Conservation (phyloP, 2,329 filamentous ascomycete species). For the Coniochaeta pulveracea region DNA sequence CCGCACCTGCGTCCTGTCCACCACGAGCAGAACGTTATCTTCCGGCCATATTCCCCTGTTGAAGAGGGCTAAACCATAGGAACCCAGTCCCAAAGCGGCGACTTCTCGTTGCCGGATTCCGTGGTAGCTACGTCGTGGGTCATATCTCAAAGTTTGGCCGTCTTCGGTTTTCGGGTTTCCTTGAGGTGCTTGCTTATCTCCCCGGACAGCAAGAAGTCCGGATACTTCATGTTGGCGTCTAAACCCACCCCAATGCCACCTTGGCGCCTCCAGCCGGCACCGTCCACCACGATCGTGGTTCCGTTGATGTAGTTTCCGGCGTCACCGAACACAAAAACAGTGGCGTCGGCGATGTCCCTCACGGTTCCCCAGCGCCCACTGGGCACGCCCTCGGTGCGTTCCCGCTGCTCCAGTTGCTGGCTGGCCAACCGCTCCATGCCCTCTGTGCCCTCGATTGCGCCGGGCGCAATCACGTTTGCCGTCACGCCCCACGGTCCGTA, state of each 20-base stretch:
- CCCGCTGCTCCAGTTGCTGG: conserved; percentile 19
- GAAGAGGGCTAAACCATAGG: too few species aligned
- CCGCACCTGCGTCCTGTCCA: too few species aligned
- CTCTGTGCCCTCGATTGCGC: conserved; percentile 78
- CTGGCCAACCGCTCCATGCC: conserved; percentile 55
- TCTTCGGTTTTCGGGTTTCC: conserved; percentile 21
- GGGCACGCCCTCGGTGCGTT: conserved; percentile 44
- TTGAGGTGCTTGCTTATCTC: conserved; percentile 28
- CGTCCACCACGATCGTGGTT: conserved; percentile 65
- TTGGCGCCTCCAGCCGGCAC: conserved; percentile 44
- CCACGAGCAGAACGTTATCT: too few species aligned
- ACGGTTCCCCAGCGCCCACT: conserved; percentile 67
- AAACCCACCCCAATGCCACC: conserved; percentile 32
- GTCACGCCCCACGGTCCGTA: conserved; percentile 81
- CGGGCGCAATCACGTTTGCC: conserved; percentile 81
- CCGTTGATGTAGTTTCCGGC: conserved; percentile 81
- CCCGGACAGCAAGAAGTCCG: conserved; percentile 33
- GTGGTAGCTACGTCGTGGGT: too few species aligned
- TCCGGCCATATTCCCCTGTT: too few species aligned
- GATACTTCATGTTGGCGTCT: conserved; percentile 37
- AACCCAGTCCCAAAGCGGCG: too few species aligned
- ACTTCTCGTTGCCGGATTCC: too few species aligned
- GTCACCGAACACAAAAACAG: conserved; percentile 78
- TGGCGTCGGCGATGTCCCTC: conserved; percentile 86
- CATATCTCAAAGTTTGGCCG: too few species aligned